Conservation (phyloP, 352 stramenopile genomes). For the Pythium angustatum region DNA sequence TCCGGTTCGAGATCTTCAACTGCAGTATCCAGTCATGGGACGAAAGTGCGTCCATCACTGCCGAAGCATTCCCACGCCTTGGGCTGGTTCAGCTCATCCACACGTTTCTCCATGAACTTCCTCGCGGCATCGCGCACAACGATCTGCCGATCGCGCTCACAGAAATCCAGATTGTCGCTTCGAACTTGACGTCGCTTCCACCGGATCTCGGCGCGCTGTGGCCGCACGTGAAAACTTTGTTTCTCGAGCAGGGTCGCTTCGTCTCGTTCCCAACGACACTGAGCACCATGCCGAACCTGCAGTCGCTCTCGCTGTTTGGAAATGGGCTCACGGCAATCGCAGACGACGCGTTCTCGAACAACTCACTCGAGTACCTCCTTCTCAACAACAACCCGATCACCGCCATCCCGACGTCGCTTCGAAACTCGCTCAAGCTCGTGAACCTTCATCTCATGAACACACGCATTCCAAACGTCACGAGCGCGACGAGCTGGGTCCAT, state of each 20-base stretch:
- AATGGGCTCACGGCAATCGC: slow-evolving; percentile 1
- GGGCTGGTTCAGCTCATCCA: neutral
- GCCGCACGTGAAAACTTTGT: neutral
- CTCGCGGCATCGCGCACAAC: neutral
- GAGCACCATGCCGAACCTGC: neutral
- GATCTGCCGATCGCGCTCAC: neutral
- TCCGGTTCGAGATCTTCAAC: slow-evolving; percentile 9
- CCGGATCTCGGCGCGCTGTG: neutral
- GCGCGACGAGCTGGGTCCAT: neutral
- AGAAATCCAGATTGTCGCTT: slow-evolving; percentile 9
- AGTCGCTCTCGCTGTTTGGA: neutral
- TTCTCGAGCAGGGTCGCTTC: neutral
- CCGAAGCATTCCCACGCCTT: neutral
- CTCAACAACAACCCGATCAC: neutral
- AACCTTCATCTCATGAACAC: neutral
- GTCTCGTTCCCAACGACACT: neutral
- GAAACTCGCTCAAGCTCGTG: neutral
- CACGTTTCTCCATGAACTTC: neutral
- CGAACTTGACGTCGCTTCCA: neutral
- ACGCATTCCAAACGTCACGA: neutral
- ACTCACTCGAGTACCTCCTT: slow-evolving; percentile 1
- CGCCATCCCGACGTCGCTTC: neutral
- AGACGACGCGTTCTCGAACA: neutral
- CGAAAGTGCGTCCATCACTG: neutral
- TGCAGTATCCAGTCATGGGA: neutral